These are phyloP conservation scores for Xylona heveae DNA, from an alignment of 495 filamentous ascomycete genomes.

Conservation along the genomic window DNA sequence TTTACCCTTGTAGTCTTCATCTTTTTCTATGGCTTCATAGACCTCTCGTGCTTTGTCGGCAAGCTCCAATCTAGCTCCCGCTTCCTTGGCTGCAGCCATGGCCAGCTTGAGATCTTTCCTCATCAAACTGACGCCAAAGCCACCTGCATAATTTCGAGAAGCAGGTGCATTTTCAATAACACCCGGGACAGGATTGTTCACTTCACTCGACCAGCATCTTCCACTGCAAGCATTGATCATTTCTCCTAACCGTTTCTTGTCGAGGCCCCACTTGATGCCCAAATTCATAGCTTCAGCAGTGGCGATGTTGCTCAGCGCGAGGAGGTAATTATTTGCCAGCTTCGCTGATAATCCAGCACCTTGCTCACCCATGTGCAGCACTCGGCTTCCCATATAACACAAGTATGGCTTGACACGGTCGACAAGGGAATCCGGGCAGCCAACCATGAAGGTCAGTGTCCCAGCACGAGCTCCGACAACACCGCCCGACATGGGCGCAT, in stretches of 20 bases:
- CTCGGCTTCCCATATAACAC: conserved; percentile 58
- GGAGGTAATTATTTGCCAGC: conserved; percentile 81
- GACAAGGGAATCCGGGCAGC: conserved; percentile 35
- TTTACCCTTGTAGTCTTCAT: conserved; percentile 39
- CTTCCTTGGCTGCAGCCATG: conserved; percentile 47
- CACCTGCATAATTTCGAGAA: conserved; percentile 50
- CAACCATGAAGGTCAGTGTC: conserved; percentile 74
- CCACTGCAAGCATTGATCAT: conserved; percentile 77
- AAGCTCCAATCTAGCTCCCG: conserved; percentile 41
- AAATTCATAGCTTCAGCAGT: conserved; percentile 88
- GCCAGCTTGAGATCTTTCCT: conserved; percentile 63
- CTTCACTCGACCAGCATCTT: conserved; percentile 74
- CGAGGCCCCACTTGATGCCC: conserved; percentile 64
- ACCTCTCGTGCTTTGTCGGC: conserved; percentile 41
- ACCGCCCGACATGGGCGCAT: conserved; percentile 72
- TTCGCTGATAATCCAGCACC: conserved; percentile 69
- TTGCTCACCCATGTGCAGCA: conserved; percentile 61
- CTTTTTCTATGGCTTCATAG: conserved; percentile 38
- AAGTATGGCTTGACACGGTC: conserved; percentile 39
- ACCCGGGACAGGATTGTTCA: conserved; percentile 86
- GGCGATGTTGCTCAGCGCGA: conserved; percentile 83
- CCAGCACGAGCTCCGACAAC: conserved; percentile 62
- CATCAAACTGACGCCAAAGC: conserved; percentile 71
- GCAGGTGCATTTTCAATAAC: conserved; percentile 55
- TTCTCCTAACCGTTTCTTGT: conserved; percentile 52